Evolutionary conservation across 202 grass and related monocot species (phyloP), one percentile per base, ranked within the genome.

Genomic region (Saccharum hybrid): DNA sequence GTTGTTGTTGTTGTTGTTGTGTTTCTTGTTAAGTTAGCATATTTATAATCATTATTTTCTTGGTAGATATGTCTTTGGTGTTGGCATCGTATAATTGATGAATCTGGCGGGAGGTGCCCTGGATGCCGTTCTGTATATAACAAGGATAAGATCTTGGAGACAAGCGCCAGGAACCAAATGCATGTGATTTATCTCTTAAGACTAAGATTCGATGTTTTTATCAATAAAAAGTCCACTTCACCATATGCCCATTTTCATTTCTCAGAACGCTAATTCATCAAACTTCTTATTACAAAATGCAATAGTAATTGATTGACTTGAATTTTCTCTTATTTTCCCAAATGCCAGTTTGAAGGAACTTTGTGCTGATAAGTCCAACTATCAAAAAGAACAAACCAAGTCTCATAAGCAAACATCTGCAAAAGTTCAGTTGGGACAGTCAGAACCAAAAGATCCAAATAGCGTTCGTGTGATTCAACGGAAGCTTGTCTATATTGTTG

Each of bases 41-140:
- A 66, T 89, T 74, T 69, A 33, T 82, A 70, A 80, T 60, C 6
- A 80, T 72, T 19, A 22, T 71, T 78, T 86, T 87, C 75, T 71
- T 90, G 43, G 78, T 81, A 93, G 91, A 84, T 93, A 78, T 93
- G 91, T 77, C 75, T 93, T 39, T 93, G 83, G 82, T 93, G 91
- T 64, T 93, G 88, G 88, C 88, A 93, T 86, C 82, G 68, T 77
- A 86, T 90, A 88, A 88, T 90, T 66, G 86, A 86, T 37, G 85
- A 84, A 72, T 86, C 65, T 73, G 82, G 86, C 0, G 85, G 91
- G 71, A 82, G 66, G 52, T 93, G 91, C 60, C 91, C 91, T 86
- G 91, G 85, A 74, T 93, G 91, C 30, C 86, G 88, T 72, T 75
- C 82, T 86, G 38, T 80, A 34, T 93, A 93, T 79, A 85, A 93